A percentile compares a stretch with the other conserved stretches of the same genome.
Evolutionary conservation across 495 filamentous ascomycete species (phyloP).

Genomic region (Trypethelium eluteriae): DNA sequence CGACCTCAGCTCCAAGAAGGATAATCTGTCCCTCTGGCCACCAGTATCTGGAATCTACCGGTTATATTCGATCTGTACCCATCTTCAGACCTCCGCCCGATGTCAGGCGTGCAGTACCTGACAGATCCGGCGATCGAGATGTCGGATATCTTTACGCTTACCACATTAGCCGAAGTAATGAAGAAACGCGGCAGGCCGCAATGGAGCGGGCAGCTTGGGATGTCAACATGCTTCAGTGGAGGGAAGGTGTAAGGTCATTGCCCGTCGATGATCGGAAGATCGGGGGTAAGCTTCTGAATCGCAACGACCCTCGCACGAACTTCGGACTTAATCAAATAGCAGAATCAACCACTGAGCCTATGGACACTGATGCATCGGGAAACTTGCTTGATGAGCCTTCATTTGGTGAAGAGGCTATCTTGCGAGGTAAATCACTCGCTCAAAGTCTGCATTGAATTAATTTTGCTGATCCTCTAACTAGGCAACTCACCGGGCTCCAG

Average conservation of each 20-base stretch:
- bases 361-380: neutral
- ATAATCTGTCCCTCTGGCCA: neutral
- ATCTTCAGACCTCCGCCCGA: neutral
- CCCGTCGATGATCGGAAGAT: neutral
- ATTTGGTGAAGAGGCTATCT: neutral
- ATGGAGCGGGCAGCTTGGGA: constrained; percentile 5
- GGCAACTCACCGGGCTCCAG: neutral
- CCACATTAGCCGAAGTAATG: constrained; percentile 1
- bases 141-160: constrained; percentile 1
- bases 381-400: neutral
- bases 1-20: neutral
- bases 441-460: no score
- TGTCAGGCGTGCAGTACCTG: neutral
- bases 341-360: neutral
- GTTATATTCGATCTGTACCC: constrained; percentile 3
- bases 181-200: neutral
- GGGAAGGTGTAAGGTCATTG: neutral
- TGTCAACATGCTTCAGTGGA: neutral
- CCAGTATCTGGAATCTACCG: constrained; percentile 1
- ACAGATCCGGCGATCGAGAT: neutral
- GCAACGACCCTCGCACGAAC: neutral
- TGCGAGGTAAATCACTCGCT: neutral
- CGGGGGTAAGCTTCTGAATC: neutral
- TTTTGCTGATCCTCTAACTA: neutral
- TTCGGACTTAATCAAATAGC: neutral